Percentiles rank a stretch among this genome's conserved stretches.
These are phyloP conservation scores for Venturia effusa DNA, from an alignment of 2,329 filamentous ascomycete species.

Conservation along the genomic window DNA sequence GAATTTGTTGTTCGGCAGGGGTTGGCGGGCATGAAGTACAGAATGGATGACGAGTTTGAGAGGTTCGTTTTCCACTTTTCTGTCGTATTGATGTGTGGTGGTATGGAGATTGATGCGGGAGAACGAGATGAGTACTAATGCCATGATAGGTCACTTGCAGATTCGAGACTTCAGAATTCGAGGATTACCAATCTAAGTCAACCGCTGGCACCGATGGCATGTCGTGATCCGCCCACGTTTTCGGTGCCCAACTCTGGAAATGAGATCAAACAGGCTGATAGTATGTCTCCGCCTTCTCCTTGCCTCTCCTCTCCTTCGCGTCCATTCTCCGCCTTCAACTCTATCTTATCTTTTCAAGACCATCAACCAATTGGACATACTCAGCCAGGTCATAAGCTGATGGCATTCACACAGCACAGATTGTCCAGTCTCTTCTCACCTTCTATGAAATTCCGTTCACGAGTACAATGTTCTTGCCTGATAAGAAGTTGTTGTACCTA, in stretches of 20 bases:
- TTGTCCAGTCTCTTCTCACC: background rate
- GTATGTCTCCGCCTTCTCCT: background rate
- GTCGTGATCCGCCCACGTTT: background rate
- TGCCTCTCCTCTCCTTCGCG: background rate
- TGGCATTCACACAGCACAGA: background rate
- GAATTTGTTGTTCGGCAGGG: conserved; percentile 5
- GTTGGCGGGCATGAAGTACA: conserved; percentile 4
- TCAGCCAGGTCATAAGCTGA: background rate
- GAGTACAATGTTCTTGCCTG: conserved; percentile 7
- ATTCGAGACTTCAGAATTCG: conserved; percentile 3
- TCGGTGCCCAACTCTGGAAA: conserved; percentile 1
- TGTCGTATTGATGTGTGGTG: background rate
- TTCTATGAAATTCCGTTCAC: conserved; percentile 8
- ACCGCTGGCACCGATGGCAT: conserved; percentile 6
- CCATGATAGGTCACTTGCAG: background rate
- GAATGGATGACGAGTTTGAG: conserved; percentile 7
- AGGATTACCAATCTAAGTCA: background rate
- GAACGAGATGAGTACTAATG: too few relatives aligned
- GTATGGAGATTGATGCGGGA: too few relatives aligned
- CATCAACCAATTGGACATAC: background rate
- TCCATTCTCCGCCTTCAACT: too few relatives aligned
- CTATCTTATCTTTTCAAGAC: background rate
- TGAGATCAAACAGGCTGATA: conserved; percentile 3
- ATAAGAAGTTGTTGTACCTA: conserved; percentile 9
- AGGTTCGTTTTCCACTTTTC: background rate